Evolutionary conservation across 768 basidiomycete species (phyloP).

Genomic region (Macrocybe gigantea): DNA sequence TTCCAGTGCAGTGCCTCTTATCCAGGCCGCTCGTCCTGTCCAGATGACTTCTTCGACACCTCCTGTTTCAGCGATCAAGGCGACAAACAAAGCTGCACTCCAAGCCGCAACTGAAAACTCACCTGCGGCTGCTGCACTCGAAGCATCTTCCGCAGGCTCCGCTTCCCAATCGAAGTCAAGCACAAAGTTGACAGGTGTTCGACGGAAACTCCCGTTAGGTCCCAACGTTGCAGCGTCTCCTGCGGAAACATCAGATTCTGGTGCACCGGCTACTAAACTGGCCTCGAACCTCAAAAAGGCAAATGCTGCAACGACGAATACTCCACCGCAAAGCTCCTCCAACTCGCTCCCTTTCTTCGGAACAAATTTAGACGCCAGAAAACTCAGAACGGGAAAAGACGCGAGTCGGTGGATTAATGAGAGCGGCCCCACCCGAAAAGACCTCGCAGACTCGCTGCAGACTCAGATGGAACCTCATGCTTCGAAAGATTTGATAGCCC

Average conservation of each 20-base stretch:
- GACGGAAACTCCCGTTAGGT: conserved; percentile 66
- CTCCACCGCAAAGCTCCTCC: conserved; percentile 27
- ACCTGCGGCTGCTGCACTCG: conserved; percentile 41
- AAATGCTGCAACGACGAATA: conserved; percentile 19
- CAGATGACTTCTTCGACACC: conserved; percentile 20
- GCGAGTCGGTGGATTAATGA: conserved; percentile 82
- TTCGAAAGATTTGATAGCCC: conserved; percentile 67
- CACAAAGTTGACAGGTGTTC: conserved; percentile 57
- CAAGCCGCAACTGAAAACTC: conserved; percentile 23
- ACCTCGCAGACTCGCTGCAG: conserved; percentile 80
- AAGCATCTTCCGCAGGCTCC: conserved; percentile 27
- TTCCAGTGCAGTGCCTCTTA: conserved; percentile 75
- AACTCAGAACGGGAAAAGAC: conserved; percentile 67
- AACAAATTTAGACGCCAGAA: conserved; percentile 57
- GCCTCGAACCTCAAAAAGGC: conserved; percentile 39
- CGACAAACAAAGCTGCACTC: conserved; percentile 18
- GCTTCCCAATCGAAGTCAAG: conserved; percentile 26
- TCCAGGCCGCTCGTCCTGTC: conserved; percentile 75
- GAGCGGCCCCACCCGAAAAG: conserved; percentile 74
- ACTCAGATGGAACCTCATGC: conserved; percentile 87
- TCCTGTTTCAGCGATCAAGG: conserved; percentile 13
- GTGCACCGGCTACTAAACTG: conserved; percentile 30
- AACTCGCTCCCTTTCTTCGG: conserved; percentile 41
- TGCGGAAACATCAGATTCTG: conserved; percentile 32
- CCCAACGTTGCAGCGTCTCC: conserved; percentile 47